phyloP scores from a whole-genome alignment of 2,329 filamentous ascomycete genomes.

The Penicillium italicum region DNA sequence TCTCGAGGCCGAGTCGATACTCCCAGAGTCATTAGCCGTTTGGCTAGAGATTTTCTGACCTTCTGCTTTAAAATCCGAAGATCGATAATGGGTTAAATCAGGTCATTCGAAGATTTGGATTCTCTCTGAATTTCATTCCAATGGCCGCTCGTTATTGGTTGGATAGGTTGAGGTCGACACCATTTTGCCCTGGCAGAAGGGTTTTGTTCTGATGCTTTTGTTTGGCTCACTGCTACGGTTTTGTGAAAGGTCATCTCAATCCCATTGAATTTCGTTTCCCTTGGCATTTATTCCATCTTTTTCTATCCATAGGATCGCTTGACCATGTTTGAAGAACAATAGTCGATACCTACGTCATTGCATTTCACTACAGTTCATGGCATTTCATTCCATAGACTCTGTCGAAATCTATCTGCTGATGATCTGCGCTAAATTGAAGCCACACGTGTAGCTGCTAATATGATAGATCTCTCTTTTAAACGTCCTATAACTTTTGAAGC shows the following conservation, averaged over 20 bases:
- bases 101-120: too few relatives aligned
- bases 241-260: not conserved
- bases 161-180: not conserved
- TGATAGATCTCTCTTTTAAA: too few relatives aligned
- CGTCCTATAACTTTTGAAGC: too few relatives aligned
- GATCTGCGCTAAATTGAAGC: not conserved
- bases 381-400: not conserved
- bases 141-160: not conserved
- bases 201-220: not conserved
- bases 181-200: not conserved
- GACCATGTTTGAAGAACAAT: not conserved
- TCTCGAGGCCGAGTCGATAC: not conserved
- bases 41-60: not conserved
- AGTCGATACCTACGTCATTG: not conserved
- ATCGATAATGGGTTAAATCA: not conserved
- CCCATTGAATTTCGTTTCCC: not conserved
- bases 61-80: not conserved
- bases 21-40: not conserved
- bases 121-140: not conserved
- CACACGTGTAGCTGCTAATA: not conserved
- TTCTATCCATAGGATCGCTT: not conserved
- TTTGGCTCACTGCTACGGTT: not conserved
- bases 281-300: not conserved
- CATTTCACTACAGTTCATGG: not conserved
- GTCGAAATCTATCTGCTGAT: not conserved